phyloP scores from a whole-genome alignment of 2,329 filamentous ascomycete species.

The Xylariaceae sp. region DNA sequence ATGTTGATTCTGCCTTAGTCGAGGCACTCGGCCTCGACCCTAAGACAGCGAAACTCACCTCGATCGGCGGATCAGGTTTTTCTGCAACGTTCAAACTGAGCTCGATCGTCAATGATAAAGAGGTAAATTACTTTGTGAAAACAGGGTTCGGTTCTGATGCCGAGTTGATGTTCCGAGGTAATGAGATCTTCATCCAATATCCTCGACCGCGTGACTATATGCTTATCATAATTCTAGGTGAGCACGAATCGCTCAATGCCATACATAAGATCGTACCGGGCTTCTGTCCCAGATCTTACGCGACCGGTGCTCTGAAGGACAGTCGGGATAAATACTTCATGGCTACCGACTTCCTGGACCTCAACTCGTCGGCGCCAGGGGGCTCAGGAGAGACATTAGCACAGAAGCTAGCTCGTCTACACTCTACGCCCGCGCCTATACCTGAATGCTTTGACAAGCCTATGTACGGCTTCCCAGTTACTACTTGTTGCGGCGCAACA shows the following conservation, averaged over 20 bases:
- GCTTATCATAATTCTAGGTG: slow-evolving; percentile 46
- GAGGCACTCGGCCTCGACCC: slow-evolving; percentile 56
- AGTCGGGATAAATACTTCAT: slow-evolving; percentile 52
- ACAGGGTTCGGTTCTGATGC: slow-evolving; percentile 56
- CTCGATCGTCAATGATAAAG: slow-evolving; percentile 42
- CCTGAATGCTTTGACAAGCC: slow-evolving; percentile 54
- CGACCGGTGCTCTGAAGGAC: slow-evolving; percentile 57
- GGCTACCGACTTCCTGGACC: slow-evolving; percentile 75
- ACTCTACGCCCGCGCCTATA: slow-evolving; percentile 66
- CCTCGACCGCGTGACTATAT: not conserved
- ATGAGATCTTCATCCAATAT: not conserved
- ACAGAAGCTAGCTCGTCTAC: slow-evolving; percentile 70
- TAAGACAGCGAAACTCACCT: slow-evolving; percentile 47
- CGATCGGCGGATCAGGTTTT: slow-evolving; percentile 63
- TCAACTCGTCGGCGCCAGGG: slow-evolving; percentile 41
- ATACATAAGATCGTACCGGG: slow-evolving; percentile 66
- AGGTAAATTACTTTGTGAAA: slow-evolving; percentile 65
- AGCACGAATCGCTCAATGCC: slow-evolving; percentile 78
- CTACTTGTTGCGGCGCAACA: slow-evolving; percentile 83
- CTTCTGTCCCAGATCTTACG: slow-evolving; percentile 71
- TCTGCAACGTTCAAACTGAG: slow-evolving; percentile 59
- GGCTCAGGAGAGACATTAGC: slow-evolving; percentile 58
- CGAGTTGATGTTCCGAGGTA: slow-evolving; percentile 65
- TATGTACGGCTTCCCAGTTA: slow-evolving; percentile 76
- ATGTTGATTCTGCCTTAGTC: slow-evolving; percentile 58